Base-by-base conservation (phyloP, 78 protist species). In the Emiliania huxleyi region DNA sequence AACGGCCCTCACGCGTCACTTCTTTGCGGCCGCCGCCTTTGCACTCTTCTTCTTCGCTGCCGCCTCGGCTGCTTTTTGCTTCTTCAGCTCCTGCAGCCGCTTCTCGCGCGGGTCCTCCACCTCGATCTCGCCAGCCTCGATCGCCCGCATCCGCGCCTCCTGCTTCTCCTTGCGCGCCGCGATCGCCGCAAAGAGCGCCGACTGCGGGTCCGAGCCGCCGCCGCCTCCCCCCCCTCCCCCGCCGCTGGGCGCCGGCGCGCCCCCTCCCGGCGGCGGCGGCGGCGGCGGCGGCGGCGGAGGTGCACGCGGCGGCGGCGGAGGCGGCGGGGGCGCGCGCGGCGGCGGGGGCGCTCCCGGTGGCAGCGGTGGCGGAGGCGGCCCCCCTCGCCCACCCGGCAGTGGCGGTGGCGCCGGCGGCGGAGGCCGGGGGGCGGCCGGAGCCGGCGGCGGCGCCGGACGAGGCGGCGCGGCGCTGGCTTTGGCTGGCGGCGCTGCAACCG, bases 281-380 rank as follows among this genome's bases (percentile, higher is more conserved):
- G 83, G 83, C 43, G 83, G 83, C 83, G 83, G 83, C 43, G 83
- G 83, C 43, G 83, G 83, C n/a, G 75, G 75, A 4, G 75, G 75
- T 15, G 75, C 33, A 2, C 33, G 75, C 43, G 83, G 83, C 83
- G 83, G 83, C 43, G 83, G 83, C 42, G 83, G 83, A 37, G 83
- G 83, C n/a, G 83, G 83, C 83, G 83, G 83, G 19, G 83, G 42
- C 37, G 83, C 40, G 40, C 40, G 83, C 44, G 83, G 83, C 6
- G 83, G 83, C 1, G 83, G 83, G 40, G 83, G 75, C 75, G 75
- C 37, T 3, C 37, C 37, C 21, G 83, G 42, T 18, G 83, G 44
- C 43, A 12, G 37, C 83, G 37, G 37, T 1, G 44, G 83, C 37
- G 83, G 83, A 2, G 83, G 42, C 42, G 44, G 42, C 23, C 11